phyloP scores from a whole-genome alignment of 2,329 filamentous ascomycete species.

The Endocalyx cinctus region DNA sequence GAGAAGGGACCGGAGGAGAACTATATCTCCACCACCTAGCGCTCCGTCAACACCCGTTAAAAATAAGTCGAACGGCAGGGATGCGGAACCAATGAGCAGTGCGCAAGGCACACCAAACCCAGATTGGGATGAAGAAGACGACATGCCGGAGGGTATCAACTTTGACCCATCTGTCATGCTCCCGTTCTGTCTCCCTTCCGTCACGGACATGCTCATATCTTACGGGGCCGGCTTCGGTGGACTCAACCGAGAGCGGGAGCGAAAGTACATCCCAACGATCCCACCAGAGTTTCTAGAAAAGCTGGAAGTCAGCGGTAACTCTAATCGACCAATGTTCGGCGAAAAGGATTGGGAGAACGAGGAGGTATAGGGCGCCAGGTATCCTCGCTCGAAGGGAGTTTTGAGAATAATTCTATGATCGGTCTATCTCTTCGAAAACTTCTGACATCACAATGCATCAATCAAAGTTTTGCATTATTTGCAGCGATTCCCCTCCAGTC shows the following conservation, averaged over 20 bases:
- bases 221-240: conserved; percentile 95
- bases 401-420: too few species aligned
- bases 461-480: too few species aligned
- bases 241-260: conserved; percentile 81
- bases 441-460: too few species aligned
- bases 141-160: conserved; percentile 69
- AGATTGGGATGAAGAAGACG: conserved; percentile 58
- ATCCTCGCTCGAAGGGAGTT: too few species aligned
- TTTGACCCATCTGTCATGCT: conserved; percentile 88
- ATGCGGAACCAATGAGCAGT: conserved; percentile 37
- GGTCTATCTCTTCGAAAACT: too few species aligned
- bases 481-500: too few species aligned
- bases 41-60: conserved; percentile 32
- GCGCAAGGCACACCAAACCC: conserved; percentile 36
- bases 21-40: conserved; percentile 35
- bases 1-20: conserved; percentile 51
- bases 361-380: too few species aligned
- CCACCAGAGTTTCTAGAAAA: conserved; percentile 89
- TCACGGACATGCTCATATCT: conserved; percentile 93
- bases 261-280: conserved; percentile 94
- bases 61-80: conserved; percentile 37
- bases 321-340: conserved; percentile 52
- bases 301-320: conserved; percentile 59
- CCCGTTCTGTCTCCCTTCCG: conserved; percentile 91
- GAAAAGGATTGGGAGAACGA: conserved; percentile 66